A percentile compares a stretch with the other conserved stretches of the same genome.
phyloP scores from a whole-genome alignment of 352 stramenopile species.

The Phytophthora hybrid region DNA sequence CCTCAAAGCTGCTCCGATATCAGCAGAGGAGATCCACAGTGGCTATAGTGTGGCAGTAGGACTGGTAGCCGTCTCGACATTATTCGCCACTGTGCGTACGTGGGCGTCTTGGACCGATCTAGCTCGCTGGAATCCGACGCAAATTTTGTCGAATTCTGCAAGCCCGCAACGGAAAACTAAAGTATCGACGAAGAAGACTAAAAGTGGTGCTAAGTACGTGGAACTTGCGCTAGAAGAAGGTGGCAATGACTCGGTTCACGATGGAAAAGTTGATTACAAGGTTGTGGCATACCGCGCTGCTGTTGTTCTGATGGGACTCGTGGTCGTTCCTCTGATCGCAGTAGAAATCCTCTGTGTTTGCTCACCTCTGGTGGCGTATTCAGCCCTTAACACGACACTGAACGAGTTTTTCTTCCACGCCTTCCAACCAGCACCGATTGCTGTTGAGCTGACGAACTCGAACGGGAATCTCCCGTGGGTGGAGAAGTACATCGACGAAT shows the following conservation, averaged over 20 bases:
- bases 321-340: conserved; percentile 1
- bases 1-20: conserved; percentile 37
- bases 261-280: background rate
- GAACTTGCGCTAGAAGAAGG: conserved; percentile 9
- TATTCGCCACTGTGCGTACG: conserved; percentile 3
- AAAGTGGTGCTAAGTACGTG: conserved; percentile 1
- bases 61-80: conserved; percentile 18
- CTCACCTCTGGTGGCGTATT: conserved; percentile 10
- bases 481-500: conserved; percentile 8
- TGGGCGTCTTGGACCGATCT: conserved; percentile 10
- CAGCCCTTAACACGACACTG: conserved; percentile 5
- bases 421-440: conserved; percentile 9
- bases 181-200: background rate
- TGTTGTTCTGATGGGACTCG: conserved; percentile 10
- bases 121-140: conserved; percentile 15
- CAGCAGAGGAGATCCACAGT: conserved; percentile 32
- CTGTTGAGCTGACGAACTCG: background rate
- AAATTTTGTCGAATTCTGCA: background rate
- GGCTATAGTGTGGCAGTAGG: conserved; percentile 27
- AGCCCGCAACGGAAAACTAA: background rate
- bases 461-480: background rate
- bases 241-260: background rate
- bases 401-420: conserved; percentile 14
- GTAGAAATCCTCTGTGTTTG: background rate
- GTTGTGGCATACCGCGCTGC: background rate